A percentile compares a stretch with the other conserved stretches of the same genome.
phyloP scores from a whole-genome alignment of 805 yeast species.

The Ogataea thermomethanolica region DNA sequence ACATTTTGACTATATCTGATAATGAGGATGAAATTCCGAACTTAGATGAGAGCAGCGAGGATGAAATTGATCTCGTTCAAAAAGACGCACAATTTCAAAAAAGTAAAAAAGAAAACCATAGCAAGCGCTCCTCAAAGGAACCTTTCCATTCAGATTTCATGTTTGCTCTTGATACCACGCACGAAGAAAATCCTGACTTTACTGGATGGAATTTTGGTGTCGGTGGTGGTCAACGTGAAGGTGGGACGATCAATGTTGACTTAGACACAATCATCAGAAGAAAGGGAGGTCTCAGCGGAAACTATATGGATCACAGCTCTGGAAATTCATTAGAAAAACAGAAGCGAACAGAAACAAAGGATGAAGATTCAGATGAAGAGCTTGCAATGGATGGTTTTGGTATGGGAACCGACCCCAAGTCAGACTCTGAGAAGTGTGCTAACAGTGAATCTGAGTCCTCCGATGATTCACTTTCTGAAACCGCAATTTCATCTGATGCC shows the following conservation, averaged over 20 bases:
- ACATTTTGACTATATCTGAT: conserved; percentile 59
- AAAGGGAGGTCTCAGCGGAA: conserved; percentile 61
- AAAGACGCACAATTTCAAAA: conserved; percentile 12
- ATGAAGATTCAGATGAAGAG: conserved; percentile 36
- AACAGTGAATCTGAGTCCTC: conserved; percentile 11
- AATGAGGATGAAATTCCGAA: conserved; percentile 63
- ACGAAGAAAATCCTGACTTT: conserved; percentile 36
- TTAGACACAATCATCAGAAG: conserved; percentile 82
- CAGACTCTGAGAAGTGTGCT: conserved; percentile 24
- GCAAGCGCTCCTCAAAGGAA: conserved; percentile 32
- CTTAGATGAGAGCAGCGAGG: conserved; percentile 40
- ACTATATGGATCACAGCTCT: conserved; percentile 29
- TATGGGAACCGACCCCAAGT: conserved; percentile 35
- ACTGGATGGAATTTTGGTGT: conserved; percentile 85
- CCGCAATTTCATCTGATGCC: too few relatives aligned
- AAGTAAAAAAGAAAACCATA: conserved; percentile 21
- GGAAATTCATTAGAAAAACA: conserved; percentile 13
- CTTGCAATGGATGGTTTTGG: conserved; percentile 43
- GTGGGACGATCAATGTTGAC: conserved; percentile 60
- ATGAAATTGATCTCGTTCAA: conserved; percentile 31
- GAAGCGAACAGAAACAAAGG: conserved; percentile 1
- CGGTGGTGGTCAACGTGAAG: conserved; percentile 32
- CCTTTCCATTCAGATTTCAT: conserved; percentile 72
- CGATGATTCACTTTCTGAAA: not conserved
- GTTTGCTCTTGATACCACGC: conserved; percentile 58